phyloP scores from a whole-genome alignment of 805 yeast species.

The Lipomyces orientalis region DNA sequence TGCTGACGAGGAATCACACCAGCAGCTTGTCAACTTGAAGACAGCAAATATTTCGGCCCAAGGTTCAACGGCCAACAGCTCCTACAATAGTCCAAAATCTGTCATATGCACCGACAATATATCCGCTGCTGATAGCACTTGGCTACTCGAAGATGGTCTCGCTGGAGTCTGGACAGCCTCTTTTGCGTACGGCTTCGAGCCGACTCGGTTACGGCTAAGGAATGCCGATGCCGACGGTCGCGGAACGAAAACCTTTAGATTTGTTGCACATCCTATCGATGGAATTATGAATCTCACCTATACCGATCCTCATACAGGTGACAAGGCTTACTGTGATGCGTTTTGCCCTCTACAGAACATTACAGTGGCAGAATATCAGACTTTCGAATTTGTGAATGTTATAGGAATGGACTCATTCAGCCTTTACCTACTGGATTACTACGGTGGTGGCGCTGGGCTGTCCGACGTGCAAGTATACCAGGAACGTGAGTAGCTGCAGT shows the following conservation, averaged over 20 bases:
- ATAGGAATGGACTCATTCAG: constrained; percentile 66
- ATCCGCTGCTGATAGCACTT: constrained; percentile 44
- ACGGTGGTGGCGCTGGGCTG: constrained; percentile 72
- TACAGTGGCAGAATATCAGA: constrained; percentile 61
- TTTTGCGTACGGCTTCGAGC: constrained; percentile 61
- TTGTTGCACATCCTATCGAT: constrained; percentile 75
- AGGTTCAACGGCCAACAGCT: constrained; percentile 48
- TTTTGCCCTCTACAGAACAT: constrained; percentile 74
- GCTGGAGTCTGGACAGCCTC: constrained; percentile 71
- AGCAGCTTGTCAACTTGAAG: constrained; percentile 64
- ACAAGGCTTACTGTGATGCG: constrained; percentile 75
- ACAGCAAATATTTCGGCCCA: constrained; percentile 58
- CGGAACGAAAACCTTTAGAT: constrained; percentile 63
- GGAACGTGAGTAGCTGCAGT: constrained; percentile 46
- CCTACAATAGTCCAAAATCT: constrained; percentile 45
- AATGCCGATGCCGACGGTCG: constrained; percentile 57
- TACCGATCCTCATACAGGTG: constrained; percentile 71
- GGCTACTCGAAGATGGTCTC: constrained; percentile 57
- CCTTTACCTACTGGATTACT: constrained; percentile 67
- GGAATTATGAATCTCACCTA: constrained; percentile 93
- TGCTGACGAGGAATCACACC: not conserved
- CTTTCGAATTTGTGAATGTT: constrained; percentile 77
- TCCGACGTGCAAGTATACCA: constrained; percentile 76
- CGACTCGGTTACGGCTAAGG: constrained; percentile 75
- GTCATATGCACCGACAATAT: constrained; percentile 41